Conservation (phyloP, 331 rosid species). For the Quercus phellos region DNA sequence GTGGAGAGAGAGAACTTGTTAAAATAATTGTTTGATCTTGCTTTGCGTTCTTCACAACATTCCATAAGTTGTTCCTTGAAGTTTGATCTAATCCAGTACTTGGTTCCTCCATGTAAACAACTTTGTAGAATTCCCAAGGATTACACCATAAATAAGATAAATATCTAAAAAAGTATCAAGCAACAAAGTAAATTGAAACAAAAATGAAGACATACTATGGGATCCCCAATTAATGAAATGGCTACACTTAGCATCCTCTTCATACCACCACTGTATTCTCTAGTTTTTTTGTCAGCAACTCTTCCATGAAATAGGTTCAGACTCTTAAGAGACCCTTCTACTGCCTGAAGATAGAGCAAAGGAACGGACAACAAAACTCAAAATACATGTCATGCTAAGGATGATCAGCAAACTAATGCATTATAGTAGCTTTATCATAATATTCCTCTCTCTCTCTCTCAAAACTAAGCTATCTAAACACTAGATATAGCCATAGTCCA, state of each 20-base stretch:
- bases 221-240: slow-evolving; percentile 89
- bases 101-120: slow-evolving; percentile 96
- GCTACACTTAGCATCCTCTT: slow-evolving; percentile 98
- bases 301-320: slow-evolving; percentile 77
- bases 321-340: slow-evolving; percentile 78
- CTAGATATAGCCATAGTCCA: too few species aligned
- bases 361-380: background rate
- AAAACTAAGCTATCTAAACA: too few species aligned
- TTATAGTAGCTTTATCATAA: too few species aligned
- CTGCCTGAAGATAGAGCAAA: slow-evolving; percentile 49
- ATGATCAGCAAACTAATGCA: background rate
- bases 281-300: slow-evolving; percentile 67
- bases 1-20: slow-evolving; percentile 46
- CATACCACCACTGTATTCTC: slow-evolving; percentile 93
- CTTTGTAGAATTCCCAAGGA: slow-evolving; percentile 25
- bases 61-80: slow-evolving; percentile 85
- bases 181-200: background rate
- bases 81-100: slow-evolving; percentile 92
- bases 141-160: background rate
- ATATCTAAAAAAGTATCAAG: background rate
- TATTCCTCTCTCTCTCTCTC: too few species aligned
- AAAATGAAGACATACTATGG: slow-evolving; percentile 42
- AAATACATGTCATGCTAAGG: background rate
- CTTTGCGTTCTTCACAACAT: slow-evolving; percentile 73
- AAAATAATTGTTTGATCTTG: slow-evolving; percentile 81